A percentile compares a stretch with the other conserved stretches of the same genome.
These are phyloP conservation scores for Phytophthora palmivora DNA, from an alignment of 352 stramenopile genomes.

Conservation along the genomic window DNA sequence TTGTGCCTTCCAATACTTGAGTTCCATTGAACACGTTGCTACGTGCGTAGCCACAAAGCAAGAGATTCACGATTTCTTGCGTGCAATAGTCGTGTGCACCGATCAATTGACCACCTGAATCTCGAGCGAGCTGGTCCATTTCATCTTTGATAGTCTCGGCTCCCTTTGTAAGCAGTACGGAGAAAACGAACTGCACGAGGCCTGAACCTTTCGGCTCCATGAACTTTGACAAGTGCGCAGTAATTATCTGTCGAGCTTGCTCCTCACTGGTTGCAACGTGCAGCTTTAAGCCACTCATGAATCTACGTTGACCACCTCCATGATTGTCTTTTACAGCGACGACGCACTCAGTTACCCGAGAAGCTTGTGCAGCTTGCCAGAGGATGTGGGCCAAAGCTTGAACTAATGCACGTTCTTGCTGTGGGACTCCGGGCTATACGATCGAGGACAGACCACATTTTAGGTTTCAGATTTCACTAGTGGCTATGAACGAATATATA, in stretches of 20 bases:
- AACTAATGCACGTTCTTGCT: slow-evolving; percentile 54
- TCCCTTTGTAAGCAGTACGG: slow-evolving; percentile 73
- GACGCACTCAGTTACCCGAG: slow-evolving; percentile 36
- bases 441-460: no score
- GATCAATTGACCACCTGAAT: slow-evolving; percentile 70
- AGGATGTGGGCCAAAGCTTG: slow-evolving; percentile 70
- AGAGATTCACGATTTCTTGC: slow-evolving; percentile 97
- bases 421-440: slow-evolving; percentile 44
- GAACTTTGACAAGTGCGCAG: slow-evolving; percentile 52
- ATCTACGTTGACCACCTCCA: slow-evolving; percentile 36
- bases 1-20: slow-evolving; percentile 69
- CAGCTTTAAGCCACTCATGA: slow-evolving; percentile 54
- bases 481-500: slow-evolving; percentile 10
- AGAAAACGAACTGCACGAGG: slow-evolving; percentile 77
- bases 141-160: slow-evolving; percentile 66
- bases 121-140: slow-evolving; percentile 84
- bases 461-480: slow-evolving; percentile 16
- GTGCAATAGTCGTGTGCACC: slow-evolving; percentile 90
- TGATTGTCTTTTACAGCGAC: slow-evolving; percentile 42
- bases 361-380: slow-evolving; percentile 58
- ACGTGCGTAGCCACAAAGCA: slow-evolving; percentile 92
- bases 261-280: slow-evolving; percentile 43
- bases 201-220: slow-evolving; percentile 63
- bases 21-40: slow-evolving; percentile 96
- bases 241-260: slow-evolving; percentile 45